These are phyloP conservation scores for Suillus sp. DNA, from an alignment of 768 basidiomycete genomes.

Conservation along the genomic window DNA sequence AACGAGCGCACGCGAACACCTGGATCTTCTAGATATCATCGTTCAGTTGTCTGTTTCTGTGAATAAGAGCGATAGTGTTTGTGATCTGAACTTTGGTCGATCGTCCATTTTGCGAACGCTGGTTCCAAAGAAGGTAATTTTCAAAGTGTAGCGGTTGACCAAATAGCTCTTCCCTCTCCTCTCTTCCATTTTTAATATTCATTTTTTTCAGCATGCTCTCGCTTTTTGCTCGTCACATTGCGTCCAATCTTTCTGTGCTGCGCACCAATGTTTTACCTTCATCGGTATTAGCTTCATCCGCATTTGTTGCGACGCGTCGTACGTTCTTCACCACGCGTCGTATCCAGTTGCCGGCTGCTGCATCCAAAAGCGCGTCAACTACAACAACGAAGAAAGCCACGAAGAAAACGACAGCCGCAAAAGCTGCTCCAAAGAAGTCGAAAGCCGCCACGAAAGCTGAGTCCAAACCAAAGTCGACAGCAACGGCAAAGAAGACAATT, in stretches of 20 bases:
- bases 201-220: constrained; percentile 13
- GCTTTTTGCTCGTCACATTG: constrained; percentile 17
- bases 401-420: constrained; percentile 12
- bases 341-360: constrained; percentile 18
- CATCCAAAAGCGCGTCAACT: constrained; percentile 6
- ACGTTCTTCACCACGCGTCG: constrained; percentile 28
- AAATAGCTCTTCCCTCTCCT: constrained; percentile 12
- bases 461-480: constrained; percentile 6
- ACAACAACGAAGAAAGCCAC: neutral
- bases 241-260: constrained; percentile 4
- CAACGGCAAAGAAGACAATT: constrained; percentile 13
- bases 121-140: constrained; percentile 3
- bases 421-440: constrained; percentile 12
- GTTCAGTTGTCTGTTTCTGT: constrained; percentile 59
- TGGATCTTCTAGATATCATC: constrained; percentile 54
- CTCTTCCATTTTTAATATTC: neutral
- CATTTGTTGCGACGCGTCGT: constrained; percentile 25
- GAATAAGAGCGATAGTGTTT: constrained; percentile 78
- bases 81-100: constrained; percentile 61
- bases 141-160: constrained; percentile 6
- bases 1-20: constrained; percentile 41
- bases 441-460: constrained; percentile 15
- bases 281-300: neutral
- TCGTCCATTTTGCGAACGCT: neutral
- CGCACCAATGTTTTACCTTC: constrained; percentile 9